Conservation (phyloP, 495 filamentous ascomycete genomes). For the Parmelia sp. region DNA sequence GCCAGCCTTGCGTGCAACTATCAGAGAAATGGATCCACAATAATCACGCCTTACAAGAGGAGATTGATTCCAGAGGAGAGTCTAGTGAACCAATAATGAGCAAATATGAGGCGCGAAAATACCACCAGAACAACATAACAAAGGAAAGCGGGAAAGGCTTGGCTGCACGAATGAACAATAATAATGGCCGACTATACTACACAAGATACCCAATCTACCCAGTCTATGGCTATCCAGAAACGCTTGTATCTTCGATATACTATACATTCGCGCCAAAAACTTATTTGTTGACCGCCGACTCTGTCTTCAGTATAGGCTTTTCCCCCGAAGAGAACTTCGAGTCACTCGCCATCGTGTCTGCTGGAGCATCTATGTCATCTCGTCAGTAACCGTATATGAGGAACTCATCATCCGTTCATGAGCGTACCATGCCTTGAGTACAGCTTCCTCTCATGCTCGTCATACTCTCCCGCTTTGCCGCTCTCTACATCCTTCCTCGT, state of each 20-base stretch:
- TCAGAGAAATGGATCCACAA: not conserved
- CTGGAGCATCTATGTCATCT: slow-evolving; percentile 46
- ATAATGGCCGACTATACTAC: not conserved
- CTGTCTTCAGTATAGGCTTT: slow-evolving; percentile 34
- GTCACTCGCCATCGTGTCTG: slow-evolving; percentile 50
- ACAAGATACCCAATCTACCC: not conserved
- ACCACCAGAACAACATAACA: not conserved
- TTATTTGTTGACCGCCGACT: slow-evolving; percentile 46
- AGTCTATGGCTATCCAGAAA: not conserved
- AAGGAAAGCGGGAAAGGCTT: not conserved
- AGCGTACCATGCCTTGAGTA: slow-evolving; percentile 66
- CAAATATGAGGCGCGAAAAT: not conserved
- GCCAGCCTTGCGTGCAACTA: not conserved
- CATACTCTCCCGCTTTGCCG: slow-evolving; percentile 64
- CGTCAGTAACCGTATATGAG: slow-evolving; percentile 27
- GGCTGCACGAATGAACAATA: not conserved
- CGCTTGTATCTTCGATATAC: not conserved
- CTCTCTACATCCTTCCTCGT: slow-evolving; percentile 72
- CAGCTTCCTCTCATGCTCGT: slow-evolving; percentile 61
- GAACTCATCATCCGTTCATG: slow-evolving; percentile 3
- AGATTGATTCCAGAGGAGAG: too few species aligned
- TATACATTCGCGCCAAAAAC: not conserved
- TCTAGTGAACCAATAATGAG: not conserved
- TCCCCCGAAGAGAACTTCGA: slow-evolving; percentile 34
- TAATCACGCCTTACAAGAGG: too few species aligned